Evolutionary conservation across 108 stramenopile genomes (phyloP), one percentile per base, ranked within the genome.

Genomic region (Phaeodactylum tricornutum): DNA sequence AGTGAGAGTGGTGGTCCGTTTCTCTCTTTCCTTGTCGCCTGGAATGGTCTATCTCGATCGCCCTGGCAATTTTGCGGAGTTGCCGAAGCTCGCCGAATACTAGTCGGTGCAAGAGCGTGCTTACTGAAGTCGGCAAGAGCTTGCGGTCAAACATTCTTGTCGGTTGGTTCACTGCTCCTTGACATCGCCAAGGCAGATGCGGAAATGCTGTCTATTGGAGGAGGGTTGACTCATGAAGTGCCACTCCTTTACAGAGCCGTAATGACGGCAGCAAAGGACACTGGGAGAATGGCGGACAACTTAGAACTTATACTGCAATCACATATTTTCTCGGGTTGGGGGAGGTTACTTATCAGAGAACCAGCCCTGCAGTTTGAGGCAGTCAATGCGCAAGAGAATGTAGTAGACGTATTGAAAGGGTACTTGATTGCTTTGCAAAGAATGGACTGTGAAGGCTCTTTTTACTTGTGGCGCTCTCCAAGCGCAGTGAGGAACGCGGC

Each of bases 381-480:
- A 12, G 33, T 34, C 11, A 34, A 12, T 11, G 33, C 11, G 8
- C 11, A 34, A 34, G 8, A 8, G 33, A 11, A 8, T 8, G 12
- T 34, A 12, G 33, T 34, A 34, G 33, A 34, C 12, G 33, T 34
- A 12, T 8, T 11, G 12, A 12, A 8, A 11, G 33, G 33, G 8
- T 12, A 11, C 11, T 11, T 11, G 11, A 34, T 34, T 8, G 33
- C 33, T 8, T 43, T 16, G 41, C 41, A 17, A 7, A 9, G 41
- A 7, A 9, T 43, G 41, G 6, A 28, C 26, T 15, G 23, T 23
- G 15, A 27, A 4, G 23, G 46, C 8, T 33, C 50, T 24, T 28
- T 69, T 15, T 61, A 40, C 24, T 23, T 62, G 12, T 62, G 57
- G 66, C n/a, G 36, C 20, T 0, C n/a, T 3, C 33, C 30, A 29